Percentiles rank a stretch among this genome's conserved stretches.
Evolutionary conservation across 139 green algal genomes (phyloP).

Genomic region (Chlamydomonas incerta): DNA sequence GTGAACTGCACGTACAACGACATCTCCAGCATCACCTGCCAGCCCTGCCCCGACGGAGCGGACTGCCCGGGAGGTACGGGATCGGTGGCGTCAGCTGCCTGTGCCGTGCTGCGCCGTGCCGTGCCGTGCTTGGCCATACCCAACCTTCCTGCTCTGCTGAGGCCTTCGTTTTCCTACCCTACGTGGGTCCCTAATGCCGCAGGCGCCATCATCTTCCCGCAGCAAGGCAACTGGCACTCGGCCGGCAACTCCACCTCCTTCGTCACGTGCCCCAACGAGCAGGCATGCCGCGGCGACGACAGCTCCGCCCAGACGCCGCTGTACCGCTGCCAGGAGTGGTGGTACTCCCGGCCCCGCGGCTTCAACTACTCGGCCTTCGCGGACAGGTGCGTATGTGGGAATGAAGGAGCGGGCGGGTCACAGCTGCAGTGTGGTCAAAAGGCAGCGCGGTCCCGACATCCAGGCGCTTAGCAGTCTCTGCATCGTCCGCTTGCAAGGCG

Average conservation of each 20-base stretch:
- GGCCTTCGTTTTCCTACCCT: no score
- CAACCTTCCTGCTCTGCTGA: no score
- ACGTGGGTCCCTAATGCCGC: no score
- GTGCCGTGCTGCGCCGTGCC: no score
- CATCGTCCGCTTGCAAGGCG: no score
- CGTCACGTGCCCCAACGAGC: conserved; percentile 33
- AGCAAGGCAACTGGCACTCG: conserved; percentile 35
- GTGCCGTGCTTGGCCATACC: no score
- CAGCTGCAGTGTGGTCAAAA: no score
- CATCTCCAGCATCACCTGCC: neutral
- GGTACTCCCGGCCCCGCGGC: conserved; percentile 6
- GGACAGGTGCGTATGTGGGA: conserved; percentile 1
- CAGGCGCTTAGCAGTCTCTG: no score
- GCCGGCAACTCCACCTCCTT: conserved; percentile 42
- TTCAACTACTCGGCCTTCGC: conserved; percentile 32
- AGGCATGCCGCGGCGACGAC: conserved; percentile 1
- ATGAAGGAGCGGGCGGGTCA: no score
- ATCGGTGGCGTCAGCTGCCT: no score
- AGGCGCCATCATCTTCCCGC: conserved; percentile 26
- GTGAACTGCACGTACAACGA: conserved; percentile 15
- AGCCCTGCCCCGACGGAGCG: conserved; percentile 39
- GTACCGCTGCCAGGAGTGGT: conserved; percentile 34
- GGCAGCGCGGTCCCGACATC: no score
- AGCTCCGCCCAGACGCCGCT: neutral
- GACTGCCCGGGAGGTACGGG: conserved; percentile 28